Percentiles rank a stretch among this genome's conserved stretches.
These are phyloP conservation scores for Raddia distichophylla DNA, from an alignment of 176 grass and related monocot genomes.

Conservation along the genomic window DNA sequence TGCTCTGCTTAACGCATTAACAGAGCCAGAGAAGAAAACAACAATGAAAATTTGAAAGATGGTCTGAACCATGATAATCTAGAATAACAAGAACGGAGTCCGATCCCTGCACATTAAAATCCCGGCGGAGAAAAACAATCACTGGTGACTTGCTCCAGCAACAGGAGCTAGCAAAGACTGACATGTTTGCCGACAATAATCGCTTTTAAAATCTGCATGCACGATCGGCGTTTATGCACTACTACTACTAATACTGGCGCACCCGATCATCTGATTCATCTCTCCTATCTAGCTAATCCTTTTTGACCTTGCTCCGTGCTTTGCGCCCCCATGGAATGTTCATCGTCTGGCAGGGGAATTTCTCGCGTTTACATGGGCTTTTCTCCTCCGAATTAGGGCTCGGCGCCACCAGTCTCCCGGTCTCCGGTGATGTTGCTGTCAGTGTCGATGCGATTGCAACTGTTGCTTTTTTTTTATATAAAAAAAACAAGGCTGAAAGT, in stretches of 20 bases:
- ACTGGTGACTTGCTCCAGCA: too few relatives aligned
- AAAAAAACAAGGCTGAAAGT: background rate
- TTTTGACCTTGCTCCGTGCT: slow-evolving; percentile 39
- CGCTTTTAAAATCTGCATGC: background rate
- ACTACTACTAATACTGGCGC: background rate
- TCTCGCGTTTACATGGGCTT: slow-evolving; percentile 47
- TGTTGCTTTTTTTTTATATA: background rate
- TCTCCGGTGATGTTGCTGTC: slow-evolving; percentile 26
- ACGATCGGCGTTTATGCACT: background rate
- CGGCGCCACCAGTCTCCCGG: background rate
- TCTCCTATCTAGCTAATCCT: background rate
- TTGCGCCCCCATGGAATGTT: slow-evolving; percentile 38
- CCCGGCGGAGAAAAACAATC: too few relatives aligned
- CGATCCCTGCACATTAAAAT: too few relatives aligned
- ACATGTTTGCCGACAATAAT: too few relatives aligned
- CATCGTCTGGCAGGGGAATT: slow-evolving; percentile 28
- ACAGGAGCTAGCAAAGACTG: too few relatives aligned
- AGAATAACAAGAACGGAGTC: too few relatives aligned
- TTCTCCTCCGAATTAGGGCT: background rate
- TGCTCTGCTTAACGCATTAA: too few relatives aligned
- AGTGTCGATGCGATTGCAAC: slow-evolving; percentile 2
- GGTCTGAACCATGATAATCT: too few relatives aligned
- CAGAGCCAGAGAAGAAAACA: too few relatives aligned
- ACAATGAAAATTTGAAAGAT: too few relatives aligned
- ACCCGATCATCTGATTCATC: background rate